Evolutionary conservation across 345 rosid genomes (phyloP).

Genomic region (Lenwebbia sp.): DNA sequence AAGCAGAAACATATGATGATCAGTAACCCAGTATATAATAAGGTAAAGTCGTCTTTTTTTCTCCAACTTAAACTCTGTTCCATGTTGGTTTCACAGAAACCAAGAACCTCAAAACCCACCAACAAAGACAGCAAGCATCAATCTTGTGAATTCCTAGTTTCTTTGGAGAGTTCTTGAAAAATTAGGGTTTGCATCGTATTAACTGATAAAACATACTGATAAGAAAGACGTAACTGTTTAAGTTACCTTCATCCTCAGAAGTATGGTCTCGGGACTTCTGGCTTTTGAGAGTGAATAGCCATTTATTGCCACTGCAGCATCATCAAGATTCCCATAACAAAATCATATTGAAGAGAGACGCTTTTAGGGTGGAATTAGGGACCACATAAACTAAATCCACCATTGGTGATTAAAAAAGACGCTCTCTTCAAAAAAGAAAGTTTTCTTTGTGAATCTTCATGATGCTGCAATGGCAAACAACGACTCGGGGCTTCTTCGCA

Average conservation of each 20-base stretch:
- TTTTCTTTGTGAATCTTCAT: conserved; percentile 71
- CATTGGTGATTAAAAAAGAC: background rate
- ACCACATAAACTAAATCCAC: conserved; percentile 1
- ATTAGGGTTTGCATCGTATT: background rate
- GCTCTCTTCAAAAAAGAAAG: conserved; percentile 3
- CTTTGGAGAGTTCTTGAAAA: background rate
- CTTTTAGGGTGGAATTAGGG: background rate
- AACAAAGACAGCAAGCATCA: background rate
- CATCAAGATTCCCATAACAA: conserved; percentile 87
- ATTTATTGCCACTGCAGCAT: conserved; percentile 91
- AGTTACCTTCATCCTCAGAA: background rate
- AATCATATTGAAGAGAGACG: background rate
- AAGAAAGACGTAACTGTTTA: too few species aligned
- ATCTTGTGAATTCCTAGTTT: background rate
- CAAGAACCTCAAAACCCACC: background rate
- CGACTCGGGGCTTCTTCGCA: conserved; percentile 25
- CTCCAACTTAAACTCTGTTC: background rate
- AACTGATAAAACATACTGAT: background rate
- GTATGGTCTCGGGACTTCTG: background rate
- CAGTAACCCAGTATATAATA: background rate
- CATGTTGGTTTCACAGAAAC: background rate
- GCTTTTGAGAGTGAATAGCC: conserved; percentile 16
- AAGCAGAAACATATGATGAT: background rate
- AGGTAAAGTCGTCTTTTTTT: background rate
- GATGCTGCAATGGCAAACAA: conserved; percentile 78